Evolutionary conservation across 2,329 filamentous ascomycete species (phyloP).

Genomic region (Cytospora mali): DNA sequence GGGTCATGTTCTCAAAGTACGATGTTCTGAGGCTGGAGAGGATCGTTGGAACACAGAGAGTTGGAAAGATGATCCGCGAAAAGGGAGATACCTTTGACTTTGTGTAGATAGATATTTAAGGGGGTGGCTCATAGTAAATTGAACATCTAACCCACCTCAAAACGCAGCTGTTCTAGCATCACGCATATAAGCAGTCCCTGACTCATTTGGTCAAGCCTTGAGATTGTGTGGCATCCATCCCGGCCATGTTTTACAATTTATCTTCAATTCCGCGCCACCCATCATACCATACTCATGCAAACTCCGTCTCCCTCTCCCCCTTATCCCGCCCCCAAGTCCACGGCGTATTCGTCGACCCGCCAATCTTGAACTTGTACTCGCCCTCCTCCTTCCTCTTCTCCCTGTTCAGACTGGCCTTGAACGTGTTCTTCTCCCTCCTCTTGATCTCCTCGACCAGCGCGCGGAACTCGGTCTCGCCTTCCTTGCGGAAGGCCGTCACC

Average conservation of each 20-base stretch:
- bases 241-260: constrained; percentile 6
- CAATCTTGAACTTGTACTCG: constrained; percentile 36
- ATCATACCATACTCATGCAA: not conserved
- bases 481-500: constrained; percentile 73
- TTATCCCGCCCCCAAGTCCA: constrained; percentile 27
- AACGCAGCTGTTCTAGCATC: not conserved
- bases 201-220: not conserved
- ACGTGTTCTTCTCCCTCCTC: constrained; percentile 32
- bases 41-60: constrained; percentile 78
- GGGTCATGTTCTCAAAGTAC: constrained; percentile 80
- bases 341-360: constrained; percentile 33
- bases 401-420: constrained; percentile 1
- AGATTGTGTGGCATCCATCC: not conserved
- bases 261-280: not conserved
- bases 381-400: constrained; percentile 31
- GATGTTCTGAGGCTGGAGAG: constrained; percentile 88
- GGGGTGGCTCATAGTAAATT: constrained; percentile 9
- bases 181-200: not conserved
- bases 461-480: constrained; percentile 70
- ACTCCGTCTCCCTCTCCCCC: constrained; percentile 6
- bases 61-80: constrained; percentile 82
- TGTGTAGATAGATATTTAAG: constrained; percentile 54
- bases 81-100: constrained; percentile 94
- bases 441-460: constrained; percentile 55
- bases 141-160: not conserved